phyloP scores from a whole-genome alignment of 148 eudicot genomes.

The Polygonum maritimum region DNA sequence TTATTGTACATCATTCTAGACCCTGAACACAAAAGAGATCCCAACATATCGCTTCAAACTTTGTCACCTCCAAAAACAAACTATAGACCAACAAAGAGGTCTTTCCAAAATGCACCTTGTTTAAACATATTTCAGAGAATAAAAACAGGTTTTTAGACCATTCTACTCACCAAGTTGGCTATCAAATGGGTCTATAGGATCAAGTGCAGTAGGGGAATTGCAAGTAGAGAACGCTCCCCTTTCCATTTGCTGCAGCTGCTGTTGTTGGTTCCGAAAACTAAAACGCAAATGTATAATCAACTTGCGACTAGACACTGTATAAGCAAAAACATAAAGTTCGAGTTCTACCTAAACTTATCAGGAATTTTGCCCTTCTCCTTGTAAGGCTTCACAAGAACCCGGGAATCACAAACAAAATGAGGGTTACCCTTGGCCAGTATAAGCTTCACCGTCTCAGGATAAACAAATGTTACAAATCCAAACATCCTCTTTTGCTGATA shows the following conservation, averaged over 20 bases:
- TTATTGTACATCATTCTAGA: constrained; percentile 45
- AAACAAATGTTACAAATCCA: constrained; percentile 82
- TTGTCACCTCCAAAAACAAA: not conserved
- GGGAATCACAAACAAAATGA: constrained; percentile 84
- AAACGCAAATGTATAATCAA: not conserved
- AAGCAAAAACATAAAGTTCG: not conserved
- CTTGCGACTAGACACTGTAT: not conserved
- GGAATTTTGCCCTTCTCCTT: constrained; percentile 87
- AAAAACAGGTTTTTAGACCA: not conserved
- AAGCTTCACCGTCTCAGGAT: constrained; percentile 75
- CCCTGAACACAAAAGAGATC: constrained; percentile 22
- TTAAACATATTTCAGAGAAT: too few relatives aligned
- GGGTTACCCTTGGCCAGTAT: constrained; percentile 92
- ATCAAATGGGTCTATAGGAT: constrained; percentile 8
- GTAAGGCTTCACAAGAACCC: constrained; percentile 94
- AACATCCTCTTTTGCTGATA: constrained; percentile 95
- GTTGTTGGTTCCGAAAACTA: constrained; percentile 46
- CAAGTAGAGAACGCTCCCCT: constrained; percentile 59
- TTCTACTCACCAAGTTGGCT: not conserved
- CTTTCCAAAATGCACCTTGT: too few relatives aligned
- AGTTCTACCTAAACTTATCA: constrained; percentile 47
- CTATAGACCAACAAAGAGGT: too few relatives aligned
- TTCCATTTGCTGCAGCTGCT: constrained; percentile 54
- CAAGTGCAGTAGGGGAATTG: constrained; percentile 52
- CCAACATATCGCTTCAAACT: too few relatives aligned